These are phyloP conservation scores for Leccinum variabile DNA, from an alignment of 1,284 basidiomycete species.

Conservation along the genomic window DNA sequence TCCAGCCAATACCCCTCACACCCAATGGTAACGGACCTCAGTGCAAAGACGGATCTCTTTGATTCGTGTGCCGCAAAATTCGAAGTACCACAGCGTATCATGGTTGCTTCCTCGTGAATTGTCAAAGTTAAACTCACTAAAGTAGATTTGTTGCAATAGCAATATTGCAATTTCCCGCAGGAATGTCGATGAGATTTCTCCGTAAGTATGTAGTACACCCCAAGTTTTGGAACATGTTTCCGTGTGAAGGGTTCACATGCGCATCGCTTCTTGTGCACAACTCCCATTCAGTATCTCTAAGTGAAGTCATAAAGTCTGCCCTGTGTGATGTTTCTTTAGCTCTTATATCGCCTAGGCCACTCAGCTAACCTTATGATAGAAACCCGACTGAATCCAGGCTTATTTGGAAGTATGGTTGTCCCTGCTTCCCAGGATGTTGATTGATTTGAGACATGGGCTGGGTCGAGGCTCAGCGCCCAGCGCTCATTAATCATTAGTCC, in stretches of 20 bases:
- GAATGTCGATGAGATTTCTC: slow-evolving; percentile 1
- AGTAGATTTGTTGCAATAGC: slow-evolving; percentile 1
- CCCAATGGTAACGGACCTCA: slow-evolving; percentile 66
- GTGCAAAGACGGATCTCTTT: slow-evolving; percentile 62
- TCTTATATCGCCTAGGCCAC: neutral
- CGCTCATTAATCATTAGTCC: neutral
- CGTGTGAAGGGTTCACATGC: neutral
- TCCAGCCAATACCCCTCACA: slow-evolving; percentile 59
- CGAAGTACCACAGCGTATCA: slow-evolving; percentile 54
- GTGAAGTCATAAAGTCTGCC: neutral
- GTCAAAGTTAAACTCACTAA: neutral
- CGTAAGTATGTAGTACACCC: neutral
- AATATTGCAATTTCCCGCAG: slow-evolving; percentile 2
- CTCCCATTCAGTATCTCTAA: neutral
- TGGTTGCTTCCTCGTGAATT: slow-evolving; percentile 19
- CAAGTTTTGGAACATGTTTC: neutral
- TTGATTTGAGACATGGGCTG: neutral
- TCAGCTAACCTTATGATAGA: neutral
- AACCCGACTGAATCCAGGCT: neutral
- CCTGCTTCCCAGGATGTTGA: neutral
- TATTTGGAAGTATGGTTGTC: neutral
- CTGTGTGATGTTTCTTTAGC: neutral
- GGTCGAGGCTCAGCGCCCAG: neutral
- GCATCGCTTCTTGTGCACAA: neutral
- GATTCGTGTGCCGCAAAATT: slow-evolving; percentile 73